Base-by-base conservation (phyloP, 139 green algal species). In the Ettlia oleoabundans region DNA sequence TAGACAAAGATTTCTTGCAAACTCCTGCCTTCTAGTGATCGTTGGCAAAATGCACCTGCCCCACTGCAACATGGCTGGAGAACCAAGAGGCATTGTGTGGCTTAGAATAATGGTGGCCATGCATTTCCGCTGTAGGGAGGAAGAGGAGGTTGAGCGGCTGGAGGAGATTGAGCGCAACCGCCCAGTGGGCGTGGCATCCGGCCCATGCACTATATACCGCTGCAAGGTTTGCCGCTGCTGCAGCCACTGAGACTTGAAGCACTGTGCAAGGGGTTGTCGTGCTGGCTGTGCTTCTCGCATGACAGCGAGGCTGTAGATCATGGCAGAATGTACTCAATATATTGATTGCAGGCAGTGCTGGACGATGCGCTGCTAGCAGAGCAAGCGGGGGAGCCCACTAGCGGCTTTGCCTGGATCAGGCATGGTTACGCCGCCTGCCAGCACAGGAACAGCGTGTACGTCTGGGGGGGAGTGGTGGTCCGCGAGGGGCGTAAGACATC, bases 81-180 rank as follows among this genome's bases (percentile, higher is more conserved):
- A n/a, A n/a, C n/a, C n/a, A n/a, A n/a, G n/a, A n/a, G n/a, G n/a
- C n/a, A n/a, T n/a, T n/a, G n/a, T n/a, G n/a, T n/a, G n/a, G n/a
- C n/a, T n/a, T n/a, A n/a, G n/a, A n/a, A n/a, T n/a, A n/a, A n/a
- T n/a, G n/a, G n/a, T n/a, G n/a, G n/a, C n/a, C n/a, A n/a, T n/a
- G n/a, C n/a, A n/a, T n/a, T n/a, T n/a, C n/a, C n/a, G n/a, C n/a
- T n/a, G n/a, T 76, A 82, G 92, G 24, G 92, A 97, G 61, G 94
- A 97, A 88, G 91, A 96, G 81, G 93, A 97, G 89, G 82, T 93
- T 0, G 90, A 95, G 83, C 76, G 88, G 43, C 86, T 93, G 77
- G 91, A 95, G 86, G 94, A 97, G 90, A 91, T 97, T 66, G 94
- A 98, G 89, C 82, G 92, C 32, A 89, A 96, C 53, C 94, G 94